Evolutionary conservation across 352 stramenopile species (phyloP).

Genomic region (Elongisporangium undulatum): DNA sequence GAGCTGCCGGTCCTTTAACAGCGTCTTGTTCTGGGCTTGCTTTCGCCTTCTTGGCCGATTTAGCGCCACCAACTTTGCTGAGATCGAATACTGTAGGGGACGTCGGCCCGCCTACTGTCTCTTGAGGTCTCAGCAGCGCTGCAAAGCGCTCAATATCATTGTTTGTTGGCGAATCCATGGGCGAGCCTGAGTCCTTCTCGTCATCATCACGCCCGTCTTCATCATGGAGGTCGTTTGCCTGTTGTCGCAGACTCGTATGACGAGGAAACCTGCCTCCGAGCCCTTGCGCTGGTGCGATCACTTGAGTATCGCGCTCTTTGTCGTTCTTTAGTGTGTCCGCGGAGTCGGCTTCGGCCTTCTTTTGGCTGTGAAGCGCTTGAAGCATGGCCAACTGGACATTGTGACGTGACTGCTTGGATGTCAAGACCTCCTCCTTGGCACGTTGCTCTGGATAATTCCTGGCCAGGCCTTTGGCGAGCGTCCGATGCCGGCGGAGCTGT

Average conservation of each 20-base stretch:
- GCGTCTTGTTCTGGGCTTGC: not conserved
- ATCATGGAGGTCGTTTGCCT: slow-evolving; percentile 3
- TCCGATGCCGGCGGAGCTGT: not conserved
- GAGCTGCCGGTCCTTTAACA: not conserved
- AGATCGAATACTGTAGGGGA: not conserved
- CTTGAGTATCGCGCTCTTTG: not conserved
- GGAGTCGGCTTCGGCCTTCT: not conserved
- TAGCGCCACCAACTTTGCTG: not conserved
- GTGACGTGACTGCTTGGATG: not conserved
- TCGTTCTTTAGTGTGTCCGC: not conserved
- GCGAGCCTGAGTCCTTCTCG: not conserved
- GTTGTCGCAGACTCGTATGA: slow-evolving; percentile 15
- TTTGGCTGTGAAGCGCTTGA: not conserved
- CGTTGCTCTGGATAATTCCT: not conserved
- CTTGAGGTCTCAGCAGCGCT: not conserved
- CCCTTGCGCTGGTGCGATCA: not conserved
- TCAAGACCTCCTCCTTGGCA: not conserved
- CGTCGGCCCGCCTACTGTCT: not conserved
- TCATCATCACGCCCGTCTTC: not conserved
- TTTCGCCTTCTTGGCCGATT: not conserved
- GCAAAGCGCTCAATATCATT: slow-evolving; percentile 6
- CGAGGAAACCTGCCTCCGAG: slow-evolving; percentile 10
- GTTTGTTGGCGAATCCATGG: slow-evolving; percentile 6
- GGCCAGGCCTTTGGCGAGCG: not conserved
- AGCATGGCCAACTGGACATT: not conserved